A percentile compares a stretch with the other conserved stretches of the same genome.
Conservation (phyloP, 1,139 yeast genomes). For the Blastobotrys buckinghamii region DNA sequence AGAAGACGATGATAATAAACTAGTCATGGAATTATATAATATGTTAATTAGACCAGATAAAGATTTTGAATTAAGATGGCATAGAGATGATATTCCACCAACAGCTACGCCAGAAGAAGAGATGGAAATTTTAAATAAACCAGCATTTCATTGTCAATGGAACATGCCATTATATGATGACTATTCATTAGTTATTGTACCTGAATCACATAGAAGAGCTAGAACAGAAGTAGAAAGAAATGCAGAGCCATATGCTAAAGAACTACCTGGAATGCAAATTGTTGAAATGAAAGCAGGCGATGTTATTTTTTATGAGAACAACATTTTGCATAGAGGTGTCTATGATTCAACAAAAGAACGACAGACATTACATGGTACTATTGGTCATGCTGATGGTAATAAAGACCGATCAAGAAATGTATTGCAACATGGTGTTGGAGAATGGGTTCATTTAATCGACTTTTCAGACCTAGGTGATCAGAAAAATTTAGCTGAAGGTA, state of each 20-base stretch:
- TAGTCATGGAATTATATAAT: conserved; percentile 50
- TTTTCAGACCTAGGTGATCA: conserved; percentile 3
- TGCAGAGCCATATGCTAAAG: conserved; percentile 30
- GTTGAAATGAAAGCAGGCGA: conserved; percentile 51
- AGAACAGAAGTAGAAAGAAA: conserved; percentile 45
- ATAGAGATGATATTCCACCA: conserved; percentile 49
- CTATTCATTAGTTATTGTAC: conserved; percentile 46
- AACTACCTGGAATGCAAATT: conserved; percentile 38
- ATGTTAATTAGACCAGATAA: conserved; percentile 54
- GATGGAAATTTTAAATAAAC: conserved; percentile 38
- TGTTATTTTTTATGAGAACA: conserved; percentile 48
- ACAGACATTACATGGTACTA: conserved; percentile 49
- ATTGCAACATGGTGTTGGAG: conserved; percentile 50
- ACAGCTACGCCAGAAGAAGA: conserved; percentile 46
- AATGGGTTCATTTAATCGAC: conserved; percentile 34
- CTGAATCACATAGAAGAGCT: conserved; percentile 45
- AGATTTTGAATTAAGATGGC: conserved; percentile 54
- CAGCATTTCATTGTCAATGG: conserved; percentile 51
- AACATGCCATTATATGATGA: conserved; percentile 49
- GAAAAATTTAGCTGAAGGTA: conserved; percentile 5
- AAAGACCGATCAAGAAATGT: conserved; percentile 46
- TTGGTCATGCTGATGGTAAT: conserved; percentile 45
- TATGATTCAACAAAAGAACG: conserved; percentile 41
- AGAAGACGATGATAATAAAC: conserved; percentile 23
- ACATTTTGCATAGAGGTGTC: conserved; percentile 48